Evolutionary conservation across 2,329 filamentous ascomycete species (phyloP), one percentile per base, ranked within the genome.

Genomic region (Diaporthe velutina): DNA sequence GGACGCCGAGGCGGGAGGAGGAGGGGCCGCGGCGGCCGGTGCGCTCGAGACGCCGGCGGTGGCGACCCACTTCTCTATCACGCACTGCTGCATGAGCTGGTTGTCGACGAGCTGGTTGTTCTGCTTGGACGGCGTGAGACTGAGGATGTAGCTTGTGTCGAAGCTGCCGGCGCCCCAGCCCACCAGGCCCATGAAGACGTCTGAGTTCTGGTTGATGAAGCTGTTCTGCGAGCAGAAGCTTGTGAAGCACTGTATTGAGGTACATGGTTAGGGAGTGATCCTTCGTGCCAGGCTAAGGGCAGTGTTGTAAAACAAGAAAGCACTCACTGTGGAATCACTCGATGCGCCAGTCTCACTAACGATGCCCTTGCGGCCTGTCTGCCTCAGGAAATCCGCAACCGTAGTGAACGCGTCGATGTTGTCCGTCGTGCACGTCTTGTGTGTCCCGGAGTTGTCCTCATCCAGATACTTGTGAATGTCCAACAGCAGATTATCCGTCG

Each of bases 381-480:
- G 77, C 68, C 87, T 81, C 70, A 91, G 76, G 77, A 85, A 90
- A 3, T 82, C 80, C 0, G 88, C 87, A 1, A 90, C 80, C 0
- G 83, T 82, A 28, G 80, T 80, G 79, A 91, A 89, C 3, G 83
- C 86, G 50, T 77, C 78, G 70, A 83, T 79, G 73, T 84, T 84
- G 77, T 91, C 85, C 3, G 86, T 89, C 3, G 86, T 86, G 80
- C 90, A 92, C 71, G 87, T 83, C 8, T 81, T 76, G 76, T 88
- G 82, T 0, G 86, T 88, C 42, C 90, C 90, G 13, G 86, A 88
- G 82, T 89, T 88, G 81, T 91, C 88, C 15, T 68, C 64, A n/a
- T 71, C 90, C 6, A 92, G 85, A 78, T 92, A 92, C 80, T 91
- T 88, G 81, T 91, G 90, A 17, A 91, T 83, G 74, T 91, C 90